These are phyloP conservation scores for Chrysanthemum lavandulifolium DNA, from an alignment of 129 eudicot genomes.

Conservation along the genomic window DNA sequence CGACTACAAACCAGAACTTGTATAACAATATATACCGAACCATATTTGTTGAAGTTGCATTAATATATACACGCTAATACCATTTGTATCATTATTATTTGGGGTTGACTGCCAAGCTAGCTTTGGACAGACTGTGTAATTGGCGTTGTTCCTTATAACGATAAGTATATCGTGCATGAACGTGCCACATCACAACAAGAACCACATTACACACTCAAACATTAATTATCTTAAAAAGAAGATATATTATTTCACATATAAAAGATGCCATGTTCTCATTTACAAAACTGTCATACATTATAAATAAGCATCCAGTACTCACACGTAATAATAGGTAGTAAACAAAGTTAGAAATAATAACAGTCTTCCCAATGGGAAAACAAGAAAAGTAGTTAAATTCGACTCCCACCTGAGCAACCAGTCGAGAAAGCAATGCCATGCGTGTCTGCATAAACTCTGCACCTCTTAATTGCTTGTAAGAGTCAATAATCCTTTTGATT, in stretches of 20 bases:
- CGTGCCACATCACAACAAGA: conserved; percentile 23
- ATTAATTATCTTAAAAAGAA: conserved; percentile 13
- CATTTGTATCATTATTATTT: not conserved
- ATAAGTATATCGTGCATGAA: conserved; percentile 11
- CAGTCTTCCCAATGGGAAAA: conserved; percentile 24
- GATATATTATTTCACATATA: conserved; percentile 13
- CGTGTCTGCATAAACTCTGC: conserved; percentile 59
- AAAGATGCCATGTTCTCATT: conserved; percentile 26
- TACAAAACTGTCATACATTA: conserved; percentile 33
- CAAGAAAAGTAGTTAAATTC: conserved; percentile 36
- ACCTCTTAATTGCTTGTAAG: conserved; percentile 52
- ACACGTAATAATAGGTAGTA: conserved; percentile 24
- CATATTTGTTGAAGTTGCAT: conserved; percentile 6
- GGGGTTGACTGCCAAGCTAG: not conserved
- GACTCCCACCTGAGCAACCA: conserved; percentile 91
- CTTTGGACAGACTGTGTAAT: not conserved
- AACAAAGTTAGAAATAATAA: conserved; percentile 30
- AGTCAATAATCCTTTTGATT: conserved; percentile 60
- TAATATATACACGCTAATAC: not conserved
- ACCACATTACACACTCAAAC: conserved; percentile 6
- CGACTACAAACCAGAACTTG: conserved; percentile 1
- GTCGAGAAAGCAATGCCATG: conserved; percentile 76
- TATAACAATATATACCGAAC: not conserved
- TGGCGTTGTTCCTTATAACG: conserved; percentile 1
- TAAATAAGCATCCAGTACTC: conserved; percentile 24